Base-by-base conservation (phyloP, 108 stramenopile genomes). In the Stephanodiscus minutulus region DNA sequence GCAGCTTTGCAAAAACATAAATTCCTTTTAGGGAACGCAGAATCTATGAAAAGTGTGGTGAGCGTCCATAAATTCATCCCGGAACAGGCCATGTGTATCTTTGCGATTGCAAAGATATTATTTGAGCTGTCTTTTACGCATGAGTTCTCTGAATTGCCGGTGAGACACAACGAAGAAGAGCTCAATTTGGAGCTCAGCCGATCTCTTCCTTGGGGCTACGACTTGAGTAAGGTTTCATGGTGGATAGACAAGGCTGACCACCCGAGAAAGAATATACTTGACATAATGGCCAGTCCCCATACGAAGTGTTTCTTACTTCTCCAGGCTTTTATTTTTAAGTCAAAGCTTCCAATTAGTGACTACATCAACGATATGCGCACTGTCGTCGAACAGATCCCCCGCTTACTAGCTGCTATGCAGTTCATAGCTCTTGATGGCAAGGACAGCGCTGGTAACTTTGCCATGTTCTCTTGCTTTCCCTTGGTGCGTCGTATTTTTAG, bases 81-180 rank as follows among this genome's bases (percentile, higher is more conserved):
- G 0, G 59, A 70, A 22, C 44, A 69, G 15, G 49, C 54, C 10
- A 70, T 65, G 31, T 64, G 41, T 33, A 64, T 22, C 9, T 79
- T 81, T 25, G 81, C 88, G 7, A 53, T 88, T 18, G 89, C 88
- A 22, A 83, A 83, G 79, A 69, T 97, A 17, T 53, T 97, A 7
- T 84, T 86, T 49, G 56, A 83, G 31, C 69, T 98, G 7, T 86
- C 82, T 24, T 79, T 69, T 25, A 96, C 97, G 9, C 83, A 90
- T 71, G 99, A 99, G 73, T 98, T 96, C 61, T 84, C 88, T 71
- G 98, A 99, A 73, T 78, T 98, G 12, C 99, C 99, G 11, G 98
- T 99, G 57, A 87, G 99, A 15, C 99, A 99, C 87, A 99, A 98
- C 68, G 98, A 99, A 70, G 99, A 99, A 61, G 63, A 75, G 25